phyloP scores from a whole-genome alignment of 352 stramenopile genomes.

The Aphanomyces cochlioides region DNA sequence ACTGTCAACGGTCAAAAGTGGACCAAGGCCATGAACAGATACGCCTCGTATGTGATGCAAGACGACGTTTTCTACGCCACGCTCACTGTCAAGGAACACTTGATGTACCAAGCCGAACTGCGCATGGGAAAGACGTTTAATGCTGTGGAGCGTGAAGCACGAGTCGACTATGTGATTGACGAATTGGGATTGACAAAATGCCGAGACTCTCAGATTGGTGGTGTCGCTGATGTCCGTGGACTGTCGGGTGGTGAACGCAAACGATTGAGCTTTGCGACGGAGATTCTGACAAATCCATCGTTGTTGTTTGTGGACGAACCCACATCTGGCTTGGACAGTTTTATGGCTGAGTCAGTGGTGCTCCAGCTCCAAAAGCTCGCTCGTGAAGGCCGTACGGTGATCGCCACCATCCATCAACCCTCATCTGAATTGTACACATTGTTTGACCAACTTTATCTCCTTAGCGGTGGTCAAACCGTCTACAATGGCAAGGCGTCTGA shows the following conservation, averaged over 20 bases:
- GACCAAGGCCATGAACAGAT: conserved; percentile 36
- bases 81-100: conserved; percentile 86
- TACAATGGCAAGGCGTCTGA: conserved; percentile 56
- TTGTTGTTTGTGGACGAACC: conserved; percentile 85
- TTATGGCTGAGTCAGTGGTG: conserved; percentile 50
- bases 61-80: conserved; percentile 87
- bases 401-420: conserved; percentile 87
- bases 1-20: conserved; percentile 61
- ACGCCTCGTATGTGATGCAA: conserved; percentile 77
- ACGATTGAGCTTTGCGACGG: conserved; percentile 74
- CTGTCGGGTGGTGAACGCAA: conserved; percentile 78
- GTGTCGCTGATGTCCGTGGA: conserved; percentile 40
- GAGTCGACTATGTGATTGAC: conserved; percentile 56
- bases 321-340: conserved; percentile 59
- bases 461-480: conserved; percentile 46
- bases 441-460: conserved; percentile 58
- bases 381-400: conserved; percentile 75
- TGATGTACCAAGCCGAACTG: conserved; percentile 81
- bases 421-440: conserved; percentile 56
- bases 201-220: conserved; percentile 57
- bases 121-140: conserved; percentile 46
- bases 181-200: conserved; percentile 56
- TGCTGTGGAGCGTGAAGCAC: conserved; percentile 32
- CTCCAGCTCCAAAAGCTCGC: conserved; percentile 64
- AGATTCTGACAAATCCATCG: conserved; percentile 73